Percentiles rank a stretch among this genome's conserved stretches.
Evolutionary conservation across 306 rosid genomes (phyloP).

Genomic region (Cyclanthera cordifolia): DNA sequence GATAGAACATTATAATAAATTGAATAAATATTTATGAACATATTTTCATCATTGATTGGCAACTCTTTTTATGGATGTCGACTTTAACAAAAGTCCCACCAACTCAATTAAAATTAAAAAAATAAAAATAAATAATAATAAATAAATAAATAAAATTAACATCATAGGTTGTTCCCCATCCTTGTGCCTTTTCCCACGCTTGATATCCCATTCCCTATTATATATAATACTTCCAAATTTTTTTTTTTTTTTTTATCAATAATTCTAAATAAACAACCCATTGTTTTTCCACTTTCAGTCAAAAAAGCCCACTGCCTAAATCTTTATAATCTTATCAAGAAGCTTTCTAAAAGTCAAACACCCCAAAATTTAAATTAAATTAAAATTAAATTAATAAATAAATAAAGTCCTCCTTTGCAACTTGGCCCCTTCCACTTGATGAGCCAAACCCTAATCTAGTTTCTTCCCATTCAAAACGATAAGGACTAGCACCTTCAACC

Average conservation of each 20-base stretch:
- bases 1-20: no score
- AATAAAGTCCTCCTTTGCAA: conserved; percentile 10
- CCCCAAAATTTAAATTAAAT: no score
- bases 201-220: conserved; percentile 1
- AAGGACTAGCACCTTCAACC: neutral
- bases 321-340: neutral
- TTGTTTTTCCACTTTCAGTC: conserved; percentile 10
- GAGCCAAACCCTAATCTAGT: neutral
- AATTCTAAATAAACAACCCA: neutral
- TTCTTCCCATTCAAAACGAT: neutral
- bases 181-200: neutral
- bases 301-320: conserved; percentile 6
- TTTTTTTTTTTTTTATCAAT: no score
- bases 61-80: no score
- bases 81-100: no score
- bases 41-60: no score
- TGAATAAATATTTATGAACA: no score
- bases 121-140: no score
- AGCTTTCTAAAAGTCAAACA: neutral
- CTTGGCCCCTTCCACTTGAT: conserved; percentile 8
- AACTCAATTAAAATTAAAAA: no score
- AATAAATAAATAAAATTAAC: no score
- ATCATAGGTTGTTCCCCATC: conserved; percentile 8
- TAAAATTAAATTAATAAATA: no score
- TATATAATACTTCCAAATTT: neutral